Evolutionary conservation across 768 basidiomycete genomes (phyloP), one percentile per base, ranked within the genome.

Genomic region (Tricholoma terreum): DNA sequence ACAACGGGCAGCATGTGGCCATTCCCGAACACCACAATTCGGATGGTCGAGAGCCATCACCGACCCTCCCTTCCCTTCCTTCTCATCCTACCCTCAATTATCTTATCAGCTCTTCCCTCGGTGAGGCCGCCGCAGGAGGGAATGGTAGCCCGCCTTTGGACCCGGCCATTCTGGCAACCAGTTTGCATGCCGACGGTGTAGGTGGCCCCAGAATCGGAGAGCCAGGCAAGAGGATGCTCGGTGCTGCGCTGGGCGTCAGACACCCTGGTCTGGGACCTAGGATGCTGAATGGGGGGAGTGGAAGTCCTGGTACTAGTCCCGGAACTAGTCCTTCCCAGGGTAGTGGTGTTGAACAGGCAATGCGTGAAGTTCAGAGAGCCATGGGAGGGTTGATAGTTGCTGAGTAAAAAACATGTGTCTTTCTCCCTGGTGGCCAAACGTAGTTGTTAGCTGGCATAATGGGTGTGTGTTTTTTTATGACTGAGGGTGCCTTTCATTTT

Each of bases 181-280:
- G 82, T 65, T 67, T 82, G 62, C 80, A 81, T 46, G 71, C 78
- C 33, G 74, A 74, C 52, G 51, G 65, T 51, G 70, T 73, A 17
- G 71, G 73, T 2, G 86, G 85, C n/a, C 90, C 90, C 19, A 82
- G 87, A 66, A 92, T 94, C 63, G 92, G 92, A 34, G 90, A 94
- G 71, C 89, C 92, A 31, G 92, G 89, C 38, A 91, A 90, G 75
- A 80, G 92, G 66, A 94, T 94, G 91, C 79, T 94, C 21, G 92
- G 90, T 40, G 87, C 87, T 54, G 91, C 91, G 31, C 76, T 94
- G 56, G 92, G 92, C 45, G 81, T 93, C 58, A 81, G 91, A 72
- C 90, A 92, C 72, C 92, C 92, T 30, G 80, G 80, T 36, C 75
- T 92, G 57, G 82, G 80, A 19, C 84, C 86, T 35, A 81, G 90